Conservation (phyloP, 2,329 filamentous ascomycete species). For the Diaporthe capsici region DNA sequence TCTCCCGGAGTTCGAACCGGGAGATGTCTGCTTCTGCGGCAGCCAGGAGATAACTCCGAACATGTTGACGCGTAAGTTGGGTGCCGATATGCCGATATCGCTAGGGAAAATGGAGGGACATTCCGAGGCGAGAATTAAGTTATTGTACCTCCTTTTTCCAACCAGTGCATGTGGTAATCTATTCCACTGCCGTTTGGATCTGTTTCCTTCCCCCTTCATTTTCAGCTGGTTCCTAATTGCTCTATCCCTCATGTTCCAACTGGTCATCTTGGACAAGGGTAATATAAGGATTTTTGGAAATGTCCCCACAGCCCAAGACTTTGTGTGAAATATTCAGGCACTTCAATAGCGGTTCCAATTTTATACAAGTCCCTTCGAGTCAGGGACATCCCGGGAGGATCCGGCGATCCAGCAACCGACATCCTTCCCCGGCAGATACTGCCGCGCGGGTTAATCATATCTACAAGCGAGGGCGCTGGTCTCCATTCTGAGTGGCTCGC, state of each 20-base stretch:
- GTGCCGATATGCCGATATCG: not conserved
- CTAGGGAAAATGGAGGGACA: not conserved
- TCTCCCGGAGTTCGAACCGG: not conserved
- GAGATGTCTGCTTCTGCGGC: not conserved
- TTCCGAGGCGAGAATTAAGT: not conserved
- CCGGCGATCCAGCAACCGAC: not conserved
- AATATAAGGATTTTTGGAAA: not conserved
- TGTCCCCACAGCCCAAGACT: not conserved
- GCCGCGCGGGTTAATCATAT: not conserved
- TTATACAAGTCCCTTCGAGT: not conserved
- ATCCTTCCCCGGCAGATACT: not conserved
- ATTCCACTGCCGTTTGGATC: not conserved
- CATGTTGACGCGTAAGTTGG: not conserved
- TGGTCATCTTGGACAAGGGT: not conserved
- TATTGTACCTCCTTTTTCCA: not conserved
- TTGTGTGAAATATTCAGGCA: not conserved
- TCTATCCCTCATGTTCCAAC: not conserved
- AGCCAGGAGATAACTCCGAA: not conserved
- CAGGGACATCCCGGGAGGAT: not conserved
- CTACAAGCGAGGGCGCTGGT: not conserved
- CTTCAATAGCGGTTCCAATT: not conserved
- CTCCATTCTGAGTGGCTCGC: not conserved
- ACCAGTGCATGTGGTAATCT: not conserved
- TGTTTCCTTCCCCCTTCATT: too few relatives aligned
- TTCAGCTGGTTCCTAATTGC: not conserved